Conservation (phyloP, 305 asterid genomes). For the Fraxinus dipetala region DNA sequence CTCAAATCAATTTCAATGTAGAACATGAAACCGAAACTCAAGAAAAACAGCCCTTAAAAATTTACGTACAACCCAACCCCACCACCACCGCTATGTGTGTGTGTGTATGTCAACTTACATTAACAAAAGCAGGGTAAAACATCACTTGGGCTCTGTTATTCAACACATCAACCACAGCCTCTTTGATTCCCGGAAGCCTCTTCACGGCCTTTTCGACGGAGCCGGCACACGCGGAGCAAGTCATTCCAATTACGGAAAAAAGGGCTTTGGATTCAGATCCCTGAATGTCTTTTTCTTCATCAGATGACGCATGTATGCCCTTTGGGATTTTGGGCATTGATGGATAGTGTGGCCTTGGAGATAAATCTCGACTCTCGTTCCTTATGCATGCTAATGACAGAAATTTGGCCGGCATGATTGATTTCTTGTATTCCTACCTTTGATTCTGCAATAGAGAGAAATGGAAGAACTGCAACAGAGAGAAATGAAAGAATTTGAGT, state of each 20-base stretch:
- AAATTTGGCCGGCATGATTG: slow-evolving; percentile 39
- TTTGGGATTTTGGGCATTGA: slow-evolving; percentile 55
- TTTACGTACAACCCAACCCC: not conserved
- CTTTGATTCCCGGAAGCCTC: slow-evolving; percentile 72
- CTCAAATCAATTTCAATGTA: not conserved
- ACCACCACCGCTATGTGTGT: not conserved
- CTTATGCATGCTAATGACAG: slow-evolving; percentile 41
- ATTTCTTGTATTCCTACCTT: not conserved
- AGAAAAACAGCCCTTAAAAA: not conserved
- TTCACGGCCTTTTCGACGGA: slow-evolving; percentile 76
- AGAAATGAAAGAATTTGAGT: not conserved
- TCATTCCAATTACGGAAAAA: slow-evolving; percentile 72
- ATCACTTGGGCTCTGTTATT: slow-evolving; percentile 65
- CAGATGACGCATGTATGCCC: slow-evolving; percentile 23
- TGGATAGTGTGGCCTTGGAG: slow-evolving; percentile 54
- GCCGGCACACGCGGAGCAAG: slow-evolving; percentile 79
- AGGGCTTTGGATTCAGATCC: slow-evolving; percentile 49
- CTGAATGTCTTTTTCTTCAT: slow-evolving; percentile 48
- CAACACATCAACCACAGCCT: slow-evolving; percentile 65
- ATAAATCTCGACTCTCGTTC: slow-evolving; percentile 28
- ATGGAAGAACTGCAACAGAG: not conserved
- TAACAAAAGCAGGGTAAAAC: slow-evolving; percentile 47
- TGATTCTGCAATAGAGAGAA: not conserved
- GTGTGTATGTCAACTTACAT: slow-evolving; percentile 41
- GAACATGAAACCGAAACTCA: not conserved